These are phyloP conservation scores for Yamadazyma kanchanaburiensis DNA, from an alignment of 1,139 yeast genomes.

Conservation along the genomic window DNA sequence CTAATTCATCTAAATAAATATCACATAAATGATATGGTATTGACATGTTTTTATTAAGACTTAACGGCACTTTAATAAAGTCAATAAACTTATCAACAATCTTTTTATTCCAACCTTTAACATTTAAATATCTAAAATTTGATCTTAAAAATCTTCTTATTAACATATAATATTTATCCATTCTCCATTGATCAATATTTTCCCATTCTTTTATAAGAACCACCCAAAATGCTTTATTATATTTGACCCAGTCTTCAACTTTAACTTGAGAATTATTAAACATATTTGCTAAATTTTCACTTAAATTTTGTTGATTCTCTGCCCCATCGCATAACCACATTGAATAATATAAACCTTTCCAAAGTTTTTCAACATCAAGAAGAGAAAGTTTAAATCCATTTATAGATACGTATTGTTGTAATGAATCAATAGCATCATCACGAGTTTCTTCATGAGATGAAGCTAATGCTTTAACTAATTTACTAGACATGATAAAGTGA, in stretches of 20 bases:
- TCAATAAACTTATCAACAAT: conserved; percentile 46
- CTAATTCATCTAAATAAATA: conserved; percentile 81
- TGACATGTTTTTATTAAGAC: conserved; percentile 62
- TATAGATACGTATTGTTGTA: conserved; percentile 54
- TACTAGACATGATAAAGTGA: conserved; percentile 16
- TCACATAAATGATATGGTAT: conserved; percentile 85
- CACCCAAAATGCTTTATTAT: conserved; percentile 78
- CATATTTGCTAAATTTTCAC: conserved; percentile 67
- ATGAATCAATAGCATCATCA: conserved; percentile 70
- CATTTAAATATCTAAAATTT: conserved; percentile 54
- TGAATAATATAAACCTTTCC: conserved; percentile 90
- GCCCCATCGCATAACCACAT: conserved; percentile 98
- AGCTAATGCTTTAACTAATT: conserved; percentile 77
- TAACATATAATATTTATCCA: conserved; percentile 81
- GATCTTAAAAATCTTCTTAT: conserved; percentile 74
- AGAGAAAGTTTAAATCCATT: conserved; percentile 26
- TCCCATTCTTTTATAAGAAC: conserved; percentile 84
- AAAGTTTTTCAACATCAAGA: conserved; percentile 71
- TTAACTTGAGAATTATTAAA: conserved; percentile 29
- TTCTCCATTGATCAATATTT: conserved; percentile 75
- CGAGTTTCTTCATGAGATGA: conserved; percentile 76
- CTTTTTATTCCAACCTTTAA: conserved; percentile 53
- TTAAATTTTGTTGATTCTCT: conserved; percentile 82
- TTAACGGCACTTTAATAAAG: conserved; percentile 44
- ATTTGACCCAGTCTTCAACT: conserved; percentile 29